phyloP scores from a whole-genome alignment of 2,329 filamentous ascomycete species.

The Fusarium pilosicola region DNA sequence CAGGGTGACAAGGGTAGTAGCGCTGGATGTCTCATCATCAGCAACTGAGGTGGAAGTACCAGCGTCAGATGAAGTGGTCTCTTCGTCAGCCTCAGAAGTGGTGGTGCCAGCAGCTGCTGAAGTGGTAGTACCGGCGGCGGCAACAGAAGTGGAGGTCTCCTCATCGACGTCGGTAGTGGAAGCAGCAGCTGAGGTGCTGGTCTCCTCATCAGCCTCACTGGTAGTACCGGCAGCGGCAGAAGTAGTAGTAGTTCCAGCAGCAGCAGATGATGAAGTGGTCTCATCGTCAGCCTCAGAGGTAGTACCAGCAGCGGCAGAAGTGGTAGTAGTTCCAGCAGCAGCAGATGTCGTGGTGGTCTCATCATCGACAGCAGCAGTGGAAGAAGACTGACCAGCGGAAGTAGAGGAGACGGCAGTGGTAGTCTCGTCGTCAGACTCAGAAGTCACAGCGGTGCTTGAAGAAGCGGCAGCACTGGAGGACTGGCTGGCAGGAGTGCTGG shows the following conservation, averaged over 20 bases:
- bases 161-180: too few species aligned
- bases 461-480: background rate
- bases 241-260: background rate
- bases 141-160: too few species aligned
- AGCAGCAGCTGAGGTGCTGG: too few species aligned
- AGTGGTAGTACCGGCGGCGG: background rate
- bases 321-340: background rate
- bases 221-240: too few species aligned
- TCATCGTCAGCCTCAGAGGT: background rate
- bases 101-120: background rate
- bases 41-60: background rate
- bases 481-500: background rate
- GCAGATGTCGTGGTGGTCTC: background rate
- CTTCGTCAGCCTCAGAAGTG: background rate
- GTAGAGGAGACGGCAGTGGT: background rate
- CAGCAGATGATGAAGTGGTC: background rate
- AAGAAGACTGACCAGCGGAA: background rate
- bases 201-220: too few species aligned
- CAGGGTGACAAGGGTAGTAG: background rate
- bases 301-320: background rate
- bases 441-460: background rate
- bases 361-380: background rate
- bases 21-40: background rate
- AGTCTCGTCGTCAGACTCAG: background rate
- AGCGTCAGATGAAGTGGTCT: background rate